Base-by-base conservation (phyloP, 1,139 yeast species). In the Magnusiomyces ingens region DNA sequence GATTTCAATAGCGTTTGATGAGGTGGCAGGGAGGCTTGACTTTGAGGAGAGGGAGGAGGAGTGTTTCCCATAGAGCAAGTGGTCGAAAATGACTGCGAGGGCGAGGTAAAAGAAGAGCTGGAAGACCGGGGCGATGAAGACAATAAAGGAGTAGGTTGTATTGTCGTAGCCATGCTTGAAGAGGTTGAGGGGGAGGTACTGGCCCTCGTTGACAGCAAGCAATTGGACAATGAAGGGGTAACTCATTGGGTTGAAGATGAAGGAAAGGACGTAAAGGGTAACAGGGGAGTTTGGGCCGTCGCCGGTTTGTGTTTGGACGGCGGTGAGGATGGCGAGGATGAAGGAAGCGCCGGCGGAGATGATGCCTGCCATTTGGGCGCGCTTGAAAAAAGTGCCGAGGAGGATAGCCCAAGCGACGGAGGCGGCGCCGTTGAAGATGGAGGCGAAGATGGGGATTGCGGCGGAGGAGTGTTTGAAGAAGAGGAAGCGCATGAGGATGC, bases 191-290 rank as follows among this genome's bases (percentile, higher is more conserved):
- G 65, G 57, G 15, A 52, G 12, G 11, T 52, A 49, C 2, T 48
- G 55, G 18, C 57, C 55, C 53, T 69, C 68, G 59, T 60, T 67
- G 21, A 69, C 52, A 2, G 71, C 62, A 18, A 63, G 53, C 17
- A 64, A 59, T 21, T 69, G 64, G 26, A 67, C 52, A 54, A 64
- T 67, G 52, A 63, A 69, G 21, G 67, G 58, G 53, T 67, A 70
- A 54, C 65, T 67, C 64, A 67, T 64, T 2, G 72, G 72, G 12
- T 73, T 72, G 56, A 70, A 70, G 13, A 70, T 46, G 48, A 65
- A 62, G 3, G 71, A 64, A 26, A 70, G 56, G 1, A 61, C 65
- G 47, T 67, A 66, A 5, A 67, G 61, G 0, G 66, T 62, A 3
- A 61, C 68, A 8, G 60, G 49, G 26, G 59, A 53, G 49, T 58